Evolutionary conservation across 1,284 basidiomycete genomes (phyloP), one percentile per base, ranked within the genome.

Genomic region (Rhodotorula glutinis): DNA sequence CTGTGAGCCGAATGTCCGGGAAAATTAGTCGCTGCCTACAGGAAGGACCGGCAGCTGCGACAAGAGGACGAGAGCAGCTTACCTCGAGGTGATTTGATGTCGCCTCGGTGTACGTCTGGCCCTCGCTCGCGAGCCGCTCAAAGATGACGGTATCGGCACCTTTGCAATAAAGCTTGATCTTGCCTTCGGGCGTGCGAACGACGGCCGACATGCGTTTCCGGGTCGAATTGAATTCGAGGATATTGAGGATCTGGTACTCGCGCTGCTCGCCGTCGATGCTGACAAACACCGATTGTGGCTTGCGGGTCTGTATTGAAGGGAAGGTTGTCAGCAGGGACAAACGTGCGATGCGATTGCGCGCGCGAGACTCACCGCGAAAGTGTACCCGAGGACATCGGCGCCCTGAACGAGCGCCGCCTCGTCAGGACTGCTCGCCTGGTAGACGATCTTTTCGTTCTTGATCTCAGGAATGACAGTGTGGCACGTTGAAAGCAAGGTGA

Each of bases 401-500:
- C 96, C 96, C 2, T 90, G 86, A 0, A 99, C 96, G 43, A 98
- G 82, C 1, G 96, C 96, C 1, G 93, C 96, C 79, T 99, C 96
- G 76, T 98, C 96, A 0, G 96, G 96, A 81, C 92, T 96, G 70
- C 91, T 95, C 1, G 96, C 96, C 79, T 99, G 96, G 78, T 90
- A 99, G 29, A 88, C 83, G 75, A 81, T 77, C 57, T 77, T 77
- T 88, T 88, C 83, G 90, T 93, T 51, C 46, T 81, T 83, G 62
- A 91, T 87, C 79, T 98, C 96, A n/a, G 96, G 91, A 78, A 98
- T 96, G 74, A 99, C 96, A 0, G 96, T 98, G 79, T 99, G 96
- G 76, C 96, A 99, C 46, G 98, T 94, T 5, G 95, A 89, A 47
- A 98, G 83, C 44, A 98, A 82, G 0, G 89, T 89, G 75, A 98